Evolutionary conservation across 2,329 filamentous ascomycete genomes (phyloP).

Genomic region (Leptosphaerulina australis): DNA sequence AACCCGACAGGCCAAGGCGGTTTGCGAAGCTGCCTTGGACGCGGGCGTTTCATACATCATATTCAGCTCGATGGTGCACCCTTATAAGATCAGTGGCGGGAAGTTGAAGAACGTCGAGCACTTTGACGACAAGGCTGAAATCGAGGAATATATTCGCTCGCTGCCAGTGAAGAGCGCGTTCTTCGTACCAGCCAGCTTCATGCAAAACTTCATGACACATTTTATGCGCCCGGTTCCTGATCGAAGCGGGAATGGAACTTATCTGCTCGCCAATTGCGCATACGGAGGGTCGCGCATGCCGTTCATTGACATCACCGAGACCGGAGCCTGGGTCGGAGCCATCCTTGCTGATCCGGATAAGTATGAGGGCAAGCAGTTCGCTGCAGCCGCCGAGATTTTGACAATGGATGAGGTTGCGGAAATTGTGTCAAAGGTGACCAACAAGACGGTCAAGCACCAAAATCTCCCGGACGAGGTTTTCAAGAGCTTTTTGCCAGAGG

Average conservation of each 20-base stretch:
- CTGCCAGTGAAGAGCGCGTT: slow-evolving; percentile 59
- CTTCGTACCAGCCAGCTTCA: slow-evolving; percentile 61
- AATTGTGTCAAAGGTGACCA: slow-evolving; percentile 50
- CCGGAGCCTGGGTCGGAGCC: slow-evolving; percentile 52
- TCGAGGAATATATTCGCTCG: slow-evolving; percentile 60
- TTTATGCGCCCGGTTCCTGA: slow-evolving; percentile 24
- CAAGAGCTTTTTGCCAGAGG: slow-evolving; percentile 31
- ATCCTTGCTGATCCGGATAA: slow-evolving; percentile 54
- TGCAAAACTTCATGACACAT: slow-evolving; percentile 55
- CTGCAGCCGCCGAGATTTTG: slow-evolving; percentile 52
- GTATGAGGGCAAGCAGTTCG: slow-evolving; percentile 53
- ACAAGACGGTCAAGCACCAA: slow-evolving; percentile 43
- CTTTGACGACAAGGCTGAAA: slow-evolving; percentile 64
- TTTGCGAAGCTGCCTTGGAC: slow-evolving; percentile 42
- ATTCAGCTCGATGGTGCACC: slow-evolving; percentile 44
- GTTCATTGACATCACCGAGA: slow-evolving; percentile 55
- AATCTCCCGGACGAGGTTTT: slow-evolving; percentile 37
- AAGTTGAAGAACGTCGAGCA: slow-evolving; percentile 50
- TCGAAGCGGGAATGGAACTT: slow-evolving; percentile 32
- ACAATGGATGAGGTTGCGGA: slow-evolving; percentile 51
- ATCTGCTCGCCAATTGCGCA: slow-evolving; percentile 25
- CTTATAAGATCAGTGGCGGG: slow-evolving; percentile 39
- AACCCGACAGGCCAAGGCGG: slow-evolving; percentile 31
- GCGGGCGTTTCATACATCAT: slow-evolving; percentile 49
- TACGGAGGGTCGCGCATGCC: slow-evolving; percentile 43